Conservation (phyloP, 129 eudicot species). For the Saposhnikovia divaricata region DNA sequence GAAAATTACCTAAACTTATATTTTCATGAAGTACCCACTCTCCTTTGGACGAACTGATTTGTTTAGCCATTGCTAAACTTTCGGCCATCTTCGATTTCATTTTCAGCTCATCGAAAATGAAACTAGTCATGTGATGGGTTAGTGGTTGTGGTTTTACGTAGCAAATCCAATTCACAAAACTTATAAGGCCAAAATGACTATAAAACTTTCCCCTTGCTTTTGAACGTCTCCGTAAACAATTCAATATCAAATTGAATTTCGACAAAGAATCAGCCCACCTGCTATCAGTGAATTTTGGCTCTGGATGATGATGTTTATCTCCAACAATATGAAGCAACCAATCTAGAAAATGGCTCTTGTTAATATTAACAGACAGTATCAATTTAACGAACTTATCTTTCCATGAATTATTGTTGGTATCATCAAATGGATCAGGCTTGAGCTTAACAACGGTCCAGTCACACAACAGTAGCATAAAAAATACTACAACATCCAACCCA, state of each 20-base stretch:
- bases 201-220: not conserved
- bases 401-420: not conserved
- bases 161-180: constrained; percentile 20
- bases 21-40: constrained; percentile 39
- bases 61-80: constrained; percentile 35
- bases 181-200: constrained; percentile 15
- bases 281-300: not conserved
- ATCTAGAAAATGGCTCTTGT: not conserved
- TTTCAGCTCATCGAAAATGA: constrained; percentile 42
- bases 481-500: constrained; percentile 28
- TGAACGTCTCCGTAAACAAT: constrained; percentile 24
- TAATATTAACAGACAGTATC: not conserved
- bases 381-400: not conserved
- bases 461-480: constrained; percentile 39
- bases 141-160: constrained; percentile 19
- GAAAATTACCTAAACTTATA: constrained; percentile 4
- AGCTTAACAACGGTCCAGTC: constrained; percentile 38
- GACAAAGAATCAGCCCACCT: constrained; percentile 31
- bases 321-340: not conserved
- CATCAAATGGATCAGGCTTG: too few relatives aligned
- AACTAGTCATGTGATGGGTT: constrained; percentile 11
- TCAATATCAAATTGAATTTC: constrained; percentile 16
- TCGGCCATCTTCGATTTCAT: constrained; percentile 39
- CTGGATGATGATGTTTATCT: not conserved
- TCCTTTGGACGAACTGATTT: constrained; percentile 44